Conservation (phyloP, 2,329 filamentous ascomycete genomes). For the Zymoseptoria brevis region DNA sequence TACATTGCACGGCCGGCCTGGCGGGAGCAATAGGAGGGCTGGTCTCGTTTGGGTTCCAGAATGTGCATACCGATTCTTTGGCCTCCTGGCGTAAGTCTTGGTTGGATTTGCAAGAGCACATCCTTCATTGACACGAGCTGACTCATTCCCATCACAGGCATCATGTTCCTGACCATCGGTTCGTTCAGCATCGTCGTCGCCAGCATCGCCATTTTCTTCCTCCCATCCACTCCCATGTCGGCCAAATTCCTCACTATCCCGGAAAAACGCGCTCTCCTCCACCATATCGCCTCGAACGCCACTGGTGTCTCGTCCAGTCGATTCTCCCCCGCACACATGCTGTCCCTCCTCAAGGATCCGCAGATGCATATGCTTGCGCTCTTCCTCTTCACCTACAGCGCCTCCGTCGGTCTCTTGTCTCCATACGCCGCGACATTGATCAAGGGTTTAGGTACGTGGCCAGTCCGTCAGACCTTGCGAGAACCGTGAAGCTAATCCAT, state of each 20-base stretch:
- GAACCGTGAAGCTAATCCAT: neutral
- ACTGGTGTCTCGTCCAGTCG: slow-evolving; percentile 37
- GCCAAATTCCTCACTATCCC: slow-evolving; percentile 59
- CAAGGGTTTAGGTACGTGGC: neutral
- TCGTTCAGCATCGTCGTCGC: slow-evolving; percentile 34
- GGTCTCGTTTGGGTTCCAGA: slow-evolving; percentile 50
- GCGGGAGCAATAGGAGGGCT: slow-evolving; percentile 47
- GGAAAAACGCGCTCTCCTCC: slow-evolving; percentile 39
- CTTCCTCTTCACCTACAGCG: slow-evolving; percentile 34
- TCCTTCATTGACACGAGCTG: neutral
- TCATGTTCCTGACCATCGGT: slow-evolving; percentile 38
- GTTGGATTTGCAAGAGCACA: neutral
- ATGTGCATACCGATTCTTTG: slow-evolving; percentile 20
- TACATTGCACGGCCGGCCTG: slow-evolving; percentile 54
- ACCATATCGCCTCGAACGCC: slow-evolving; percentile 36
- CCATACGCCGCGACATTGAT: slow-evolving; percentile 48
- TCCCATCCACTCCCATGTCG: slow-evolving; percentile 57
- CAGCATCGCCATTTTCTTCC: slow-evolving; percentile 17
- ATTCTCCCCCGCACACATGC: slow-evolving; percentile 46
- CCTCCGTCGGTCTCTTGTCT: slow-evolving; percentile 48
- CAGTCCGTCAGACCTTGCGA: too few species aligned
- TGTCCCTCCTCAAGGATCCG: slow-evolving; percentile 53
- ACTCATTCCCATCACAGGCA: slow-evolving; percentile 11
- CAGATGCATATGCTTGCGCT: slow-evolving; percentile 38
- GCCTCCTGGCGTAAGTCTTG: slow-evolving; percentile 13